These are phyloP conservation scores for Polyporus tsugae DNA, from an alignment of 1,284 basidiomycete genomes.

Conservation along the genomic window DNA sequence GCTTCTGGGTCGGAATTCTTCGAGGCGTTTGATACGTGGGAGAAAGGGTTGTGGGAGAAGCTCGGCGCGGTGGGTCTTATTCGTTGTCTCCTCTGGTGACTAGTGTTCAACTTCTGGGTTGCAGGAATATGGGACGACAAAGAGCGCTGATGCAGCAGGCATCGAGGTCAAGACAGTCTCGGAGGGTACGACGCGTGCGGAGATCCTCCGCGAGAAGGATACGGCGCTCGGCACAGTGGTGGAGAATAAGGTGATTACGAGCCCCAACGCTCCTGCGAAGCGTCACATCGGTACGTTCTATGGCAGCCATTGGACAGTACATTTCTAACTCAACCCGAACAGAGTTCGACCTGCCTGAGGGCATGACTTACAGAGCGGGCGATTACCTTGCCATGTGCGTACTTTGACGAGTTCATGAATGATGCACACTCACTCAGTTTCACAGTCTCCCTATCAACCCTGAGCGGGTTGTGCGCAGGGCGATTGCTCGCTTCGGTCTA, in stretches of 20 bases:
- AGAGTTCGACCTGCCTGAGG: slow-evolving; percentile 52
- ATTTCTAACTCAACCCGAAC: neutral
- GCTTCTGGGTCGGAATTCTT: slow-evolving; percentile 54
- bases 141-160: slow-evolving; percentile 17
- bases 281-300: slow-evolving; percentile 45
- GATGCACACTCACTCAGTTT: neutral
- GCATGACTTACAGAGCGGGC: slow-evolving; percentile 48
- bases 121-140: slow-evolving; percentile 43
- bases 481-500: slow-evolving; percentile 49
- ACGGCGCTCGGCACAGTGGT: slow-evolving; percentile 50
- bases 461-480: slow-evolving; percentile 48
- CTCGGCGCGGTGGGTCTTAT: slow-evolving; percentile 44
- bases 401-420: neutral
- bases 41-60: slow-evolving; percentile 49
- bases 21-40: slow-evolving; percentile 56
- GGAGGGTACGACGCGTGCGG: slow-evolving; percentile 46
- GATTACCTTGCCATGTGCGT: slow-evolving; percentile 57
- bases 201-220: slow-evolving; percentile 50
- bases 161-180: slow-evolving; percentile 47
- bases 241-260: slow-evolving; percentile 51
- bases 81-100: slow-evolving; percentile 1
- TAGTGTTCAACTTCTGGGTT: neutral
- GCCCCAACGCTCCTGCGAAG: slow-evolving; percentile 49
- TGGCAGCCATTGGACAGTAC: neutral
- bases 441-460: slow-evolving; percentile 53